Conservation (phyloP, 441 rosid genomes). For the Pelargonium australe region DNA sequence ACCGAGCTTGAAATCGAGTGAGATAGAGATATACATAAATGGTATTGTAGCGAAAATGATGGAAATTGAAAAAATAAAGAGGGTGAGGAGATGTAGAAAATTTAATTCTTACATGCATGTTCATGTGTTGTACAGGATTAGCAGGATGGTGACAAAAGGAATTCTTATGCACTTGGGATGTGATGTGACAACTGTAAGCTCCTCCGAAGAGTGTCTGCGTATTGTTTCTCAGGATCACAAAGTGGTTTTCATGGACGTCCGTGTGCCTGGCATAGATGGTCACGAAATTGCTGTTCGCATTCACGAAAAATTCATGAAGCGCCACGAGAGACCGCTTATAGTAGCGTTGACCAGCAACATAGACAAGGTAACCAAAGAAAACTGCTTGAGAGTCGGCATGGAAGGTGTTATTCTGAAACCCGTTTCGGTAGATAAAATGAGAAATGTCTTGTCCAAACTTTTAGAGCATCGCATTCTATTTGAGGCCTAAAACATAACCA, state of each 20-base stretch:
- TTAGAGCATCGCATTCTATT: slow-evolving; percentile 56
- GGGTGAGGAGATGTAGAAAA: no score
- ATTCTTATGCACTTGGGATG: slow-evolving; percentile 85
- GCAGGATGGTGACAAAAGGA: slow-evolving; percentile 76
- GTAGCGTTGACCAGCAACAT: slow-evolving; percentile 77
- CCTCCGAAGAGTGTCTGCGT: slow-evolving; percentile 61
- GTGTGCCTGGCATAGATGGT: slow-evolving; percentile 46
- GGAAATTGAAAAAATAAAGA: no score
- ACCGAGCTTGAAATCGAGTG: no score
- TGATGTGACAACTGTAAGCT: slow-evolving; percentile 66
- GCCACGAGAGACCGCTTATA: slow-evolving; percentile 66
- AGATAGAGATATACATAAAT: no score
- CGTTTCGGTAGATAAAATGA: slow-evolving; percentile 80
- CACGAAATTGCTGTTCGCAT: slow-evolving; percentile 57
- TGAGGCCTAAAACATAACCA: slow-evolving; percentile 25
- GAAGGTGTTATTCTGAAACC: slow-evolving; percentile 75
- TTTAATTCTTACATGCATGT: no score
- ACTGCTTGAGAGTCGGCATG: slow-evolving; percentile 74
- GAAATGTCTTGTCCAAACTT: slow-evolving; percentile 57
- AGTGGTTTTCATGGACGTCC: slow-evolving; percentile 72
- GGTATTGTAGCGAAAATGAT: no score
- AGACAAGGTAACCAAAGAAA: slow-evolving; percentile 69
- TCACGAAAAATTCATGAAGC: slow-evolving; percentile 50
- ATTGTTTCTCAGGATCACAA: slow-evolving; percentile 59
- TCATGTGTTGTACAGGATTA: slow-evolving; percentile 39